Percentiles rank a stretch among this genome's conserved stretches.
Evolutionary conservation across 176 grass and related monocot genomes (phyloP).

Genomic region (Oryza meyeriana): DNA sequence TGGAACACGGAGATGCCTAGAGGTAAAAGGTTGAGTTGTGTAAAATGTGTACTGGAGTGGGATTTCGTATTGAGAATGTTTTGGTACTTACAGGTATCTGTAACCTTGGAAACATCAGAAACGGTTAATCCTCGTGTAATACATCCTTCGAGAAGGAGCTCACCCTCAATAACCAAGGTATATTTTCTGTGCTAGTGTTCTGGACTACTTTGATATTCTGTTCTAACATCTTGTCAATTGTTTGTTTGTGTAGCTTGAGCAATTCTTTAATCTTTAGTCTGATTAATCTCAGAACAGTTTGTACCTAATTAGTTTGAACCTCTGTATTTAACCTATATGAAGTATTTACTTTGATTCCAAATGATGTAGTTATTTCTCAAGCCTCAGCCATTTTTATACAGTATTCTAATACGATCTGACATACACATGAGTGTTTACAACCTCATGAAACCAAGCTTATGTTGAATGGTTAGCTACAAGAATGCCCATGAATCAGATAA

Average conservation of each 20-base stretch:
- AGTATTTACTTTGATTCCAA: neutral
- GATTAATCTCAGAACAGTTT: neutral
- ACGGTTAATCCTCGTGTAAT: conserved; percentile 70
- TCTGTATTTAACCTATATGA: conserved; percentile 11
- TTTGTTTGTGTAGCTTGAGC: conserved; percentile 5
- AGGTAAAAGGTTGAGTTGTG: conserved; percentile 49
- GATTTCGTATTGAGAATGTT: conserved; percentile 25
- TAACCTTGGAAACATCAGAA: conserved; percentile 95
- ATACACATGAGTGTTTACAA: conserved; percentile 1
- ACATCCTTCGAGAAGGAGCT: conserved; percentile 95
- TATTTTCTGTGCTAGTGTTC: conserved; percentile 20
- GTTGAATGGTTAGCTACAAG: conserved; percentile 3
- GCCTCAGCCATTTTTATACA: neutral
- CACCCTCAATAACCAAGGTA: conserved; percentile 94
- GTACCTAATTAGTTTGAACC: neutral
- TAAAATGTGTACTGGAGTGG: conserved; percentile 9
- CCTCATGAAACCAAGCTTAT: conserved; percentile 12
- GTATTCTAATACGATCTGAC: neutral
- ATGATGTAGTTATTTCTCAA: conserved; percentile 25
- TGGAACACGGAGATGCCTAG: conserved; percentile 66
- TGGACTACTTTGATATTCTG: conserved; percentile 4
- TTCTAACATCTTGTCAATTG: neutral
- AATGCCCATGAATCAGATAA: conserved; percentile 1
- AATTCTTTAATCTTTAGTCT: conserved; percentile 2
- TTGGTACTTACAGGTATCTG: conserved; percentile 55